Conservation (phyloP, 2,329 filamentous ascomycete genomes). For the Verticillium klebahnii region DNA sequence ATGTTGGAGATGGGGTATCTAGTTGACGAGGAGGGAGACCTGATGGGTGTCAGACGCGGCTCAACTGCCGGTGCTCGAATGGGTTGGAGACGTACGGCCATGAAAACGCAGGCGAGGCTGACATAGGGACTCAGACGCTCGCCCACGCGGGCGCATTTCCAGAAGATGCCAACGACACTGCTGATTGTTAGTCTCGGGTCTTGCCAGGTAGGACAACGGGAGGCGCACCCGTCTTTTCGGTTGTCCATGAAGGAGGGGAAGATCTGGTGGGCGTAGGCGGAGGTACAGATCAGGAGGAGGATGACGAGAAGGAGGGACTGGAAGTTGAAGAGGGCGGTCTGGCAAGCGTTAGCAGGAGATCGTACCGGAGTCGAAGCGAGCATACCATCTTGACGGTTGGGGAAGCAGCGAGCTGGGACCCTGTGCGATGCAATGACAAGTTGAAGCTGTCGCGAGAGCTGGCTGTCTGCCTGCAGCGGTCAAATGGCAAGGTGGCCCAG, state of each 20-base stretch:
- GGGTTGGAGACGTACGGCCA: constrained; percentile 69
- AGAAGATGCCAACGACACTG: constrained; percentile 81
- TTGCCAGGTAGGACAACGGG: constrained; percentile 5
- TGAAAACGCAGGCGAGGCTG: constrained; percentile 85
- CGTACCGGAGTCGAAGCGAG: background rate
- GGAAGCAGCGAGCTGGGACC: background rate
- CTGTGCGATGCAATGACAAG: background rate
- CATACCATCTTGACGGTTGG: constrained; percentile 19
- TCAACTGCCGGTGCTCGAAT: background rate
- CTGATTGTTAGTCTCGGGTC: background rate
- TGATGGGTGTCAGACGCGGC: constrained; percentile 1
- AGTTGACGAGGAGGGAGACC: constrained; percentile 8
- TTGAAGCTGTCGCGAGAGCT: background rate
- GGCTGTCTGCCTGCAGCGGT: background rate
- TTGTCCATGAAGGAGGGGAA: constrained; percentile 87
- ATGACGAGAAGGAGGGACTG: constrained; percentile 93
- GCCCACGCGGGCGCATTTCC: constrained; percentile 91
- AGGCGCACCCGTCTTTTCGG: constrained; percentile 78
- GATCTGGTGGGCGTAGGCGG: constrained; percentile 86
- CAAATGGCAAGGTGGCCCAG: background rate
- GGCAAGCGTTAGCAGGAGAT: constrained; percentile 8
- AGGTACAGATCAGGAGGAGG: constrained; percentile 92
- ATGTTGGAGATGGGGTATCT: background rate
- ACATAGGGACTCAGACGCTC: constrained; percentile 94
- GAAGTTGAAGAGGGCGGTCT: constrained; percentile 99